phyloP scores from a whole-genome alignment of 345 rosid genomes.

The Angophora floribunda region DNA sequence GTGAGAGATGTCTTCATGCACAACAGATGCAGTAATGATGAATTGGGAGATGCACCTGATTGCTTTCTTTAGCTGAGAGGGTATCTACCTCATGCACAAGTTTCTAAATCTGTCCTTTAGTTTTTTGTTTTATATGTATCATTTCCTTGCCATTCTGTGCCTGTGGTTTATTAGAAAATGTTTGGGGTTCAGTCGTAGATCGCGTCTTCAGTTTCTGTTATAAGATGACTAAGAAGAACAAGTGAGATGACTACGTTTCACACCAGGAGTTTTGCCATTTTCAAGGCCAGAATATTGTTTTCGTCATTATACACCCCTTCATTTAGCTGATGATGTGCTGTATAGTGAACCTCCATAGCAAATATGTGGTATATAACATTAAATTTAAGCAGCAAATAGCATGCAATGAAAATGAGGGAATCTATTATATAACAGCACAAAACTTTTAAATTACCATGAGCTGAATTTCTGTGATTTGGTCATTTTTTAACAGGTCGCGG shows the following conservation, averaged over 20 bases:
- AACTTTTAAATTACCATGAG: neutral
- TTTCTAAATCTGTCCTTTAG: neutral
- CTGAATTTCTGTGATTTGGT: neutral
- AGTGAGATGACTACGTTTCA: neutral
- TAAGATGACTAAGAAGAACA: neutral
- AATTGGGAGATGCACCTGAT: neutral
- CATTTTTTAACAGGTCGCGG: neutral
- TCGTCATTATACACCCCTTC: neutral
- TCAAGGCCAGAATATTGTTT: neutral
- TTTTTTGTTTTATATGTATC: neutral
- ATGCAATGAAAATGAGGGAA: neutral
- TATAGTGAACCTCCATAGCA: neutral
- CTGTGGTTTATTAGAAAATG: neutral
- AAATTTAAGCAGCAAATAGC: neutral
- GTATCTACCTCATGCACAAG: neutral
- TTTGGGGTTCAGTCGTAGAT: neutral
- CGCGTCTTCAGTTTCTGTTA: neutral
- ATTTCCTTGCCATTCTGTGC: neutral
- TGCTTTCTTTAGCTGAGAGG: neutral
- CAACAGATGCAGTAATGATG: neutral
- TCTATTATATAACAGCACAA: neutral
- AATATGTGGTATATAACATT: neutral
- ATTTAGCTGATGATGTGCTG: neutral
- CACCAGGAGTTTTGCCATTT: neutral
- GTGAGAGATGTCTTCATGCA: neutral